Percentiles rank a stretch among this genome's conserved stretches.
These are phyloP conservation scores for Chloropicon primus DNA, from an alignment of 139 green algal species.

Conservation along the genomic window DNA sequence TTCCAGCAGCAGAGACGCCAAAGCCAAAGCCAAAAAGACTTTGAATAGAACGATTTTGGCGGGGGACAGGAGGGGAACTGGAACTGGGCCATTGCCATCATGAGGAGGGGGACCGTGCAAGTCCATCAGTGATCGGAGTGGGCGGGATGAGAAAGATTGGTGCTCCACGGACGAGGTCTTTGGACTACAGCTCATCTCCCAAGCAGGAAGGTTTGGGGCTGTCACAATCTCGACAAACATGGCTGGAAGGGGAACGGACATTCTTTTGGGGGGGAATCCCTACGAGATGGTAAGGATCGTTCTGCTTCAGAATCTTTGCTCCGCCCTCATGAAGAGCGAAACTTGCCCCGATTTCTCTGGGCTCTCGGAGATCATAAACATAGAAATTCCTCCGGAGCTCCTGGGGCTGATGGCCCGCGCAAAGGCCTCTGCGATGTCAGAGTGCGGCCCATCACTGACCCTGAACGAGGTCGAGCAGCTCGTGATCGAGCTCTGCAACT, in stretches of 20 bases:
- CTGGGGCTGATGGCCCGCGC: background rate
- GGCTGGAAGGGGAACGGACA: conserved; percentile 66
- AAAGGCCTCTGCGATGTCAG: background rate
- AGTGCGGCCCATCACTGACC: background rate
- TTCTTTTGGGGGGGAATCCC: conserved; percentile 62
- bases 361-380: background rate
- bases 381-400: background rate
- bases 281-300: conserved; percentile 20
- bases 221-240: conserved; percentile 71
- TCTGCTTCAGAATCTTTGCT: background rate
- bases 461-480: background rate
- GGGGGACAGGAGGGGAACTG: no score
- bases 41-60: no score
- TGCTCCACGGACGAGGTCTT: no score
- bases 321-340: background rate
- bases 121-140: no score
- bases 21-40: no score
- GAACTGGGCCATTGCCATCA: no score
- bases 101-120: no score
- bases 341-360: background rate
- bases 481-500: background rate
- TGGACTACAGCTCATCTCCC: conserved; percentile 23
- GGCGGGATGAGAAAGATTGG: no score
- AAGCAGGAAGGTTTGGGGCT: conserved; percentile 42
- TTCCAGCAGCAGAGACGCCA: no score